Evolutionary conservation across 305 asterid genomes (phyloP).

Genomic region (Rubia tinctorum): DNA sequence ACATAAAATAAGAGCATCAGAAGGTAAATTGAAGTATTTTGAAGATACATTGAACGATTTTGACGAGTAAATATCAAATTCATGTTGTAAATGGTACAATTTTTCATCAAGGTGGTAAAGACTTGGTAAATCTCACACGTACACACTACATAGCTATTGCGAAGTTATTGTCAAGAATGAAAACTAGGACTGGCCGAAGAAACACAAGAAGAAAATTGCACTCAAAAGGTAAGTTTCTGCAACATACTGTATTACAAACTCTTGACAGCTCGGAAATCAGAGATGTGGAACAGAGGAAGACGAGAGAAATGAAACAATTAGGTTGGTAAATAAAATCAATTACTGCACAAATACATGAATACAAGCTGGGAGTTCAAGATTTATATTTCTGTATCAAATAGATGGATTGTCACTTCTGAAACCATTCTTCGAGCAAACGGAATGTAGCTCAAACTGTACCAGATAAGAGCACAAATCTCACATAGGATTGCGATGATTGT

Average conservation of each 20-base stretch:
- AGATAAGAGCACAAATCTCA: slow-evolving; percentile 77
- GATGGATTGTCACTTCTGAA: slow-evolving; percentile 67
- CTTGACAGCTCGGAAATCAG: background rate
- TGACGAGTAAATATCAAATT: too few relatives aligned
- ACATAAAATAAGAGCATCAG: too few relatives aligned
- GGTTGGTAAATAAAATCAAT: slow-evolving; percentile 6
- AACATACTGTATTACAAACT: background rate
- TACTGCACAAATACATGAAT: slow-evolving; percentile 10
- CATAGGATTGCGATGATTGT: slow-evolving; percentile 75
- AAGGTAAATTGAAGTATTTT: too few relatives aligned
- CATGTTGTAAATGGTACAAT: too few relatives aligned
- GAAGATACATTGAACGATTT: too few relatives aligned
- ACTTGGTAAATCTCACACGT: too few relatives aligned
- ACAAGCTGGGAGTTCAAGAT: background rate
- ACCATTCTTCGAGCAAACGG: slow-evolving; percentile 92
- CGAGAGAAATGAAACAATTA: background rate
- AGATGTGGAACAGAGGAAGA: background rate
- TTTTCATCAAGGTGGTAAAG: too few relatives aligned
- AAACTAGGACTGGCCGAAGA: background rate
- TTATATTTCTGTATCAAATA: slow-evolving; percentile 88
- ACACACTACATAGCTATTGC: too few relatives aligned
- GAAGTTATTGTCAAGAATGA: background rate
- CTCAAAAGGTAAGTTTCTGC: background rate
- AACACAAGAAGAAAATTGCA: background rate
- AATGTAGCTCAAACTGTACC: slow-evolving; percentile 95